These are phyloP conservation scores for Saprolegnia parasitica DNA, from an alignment of 352 stramenopile species.

Conservation along the genomic window DNA sequence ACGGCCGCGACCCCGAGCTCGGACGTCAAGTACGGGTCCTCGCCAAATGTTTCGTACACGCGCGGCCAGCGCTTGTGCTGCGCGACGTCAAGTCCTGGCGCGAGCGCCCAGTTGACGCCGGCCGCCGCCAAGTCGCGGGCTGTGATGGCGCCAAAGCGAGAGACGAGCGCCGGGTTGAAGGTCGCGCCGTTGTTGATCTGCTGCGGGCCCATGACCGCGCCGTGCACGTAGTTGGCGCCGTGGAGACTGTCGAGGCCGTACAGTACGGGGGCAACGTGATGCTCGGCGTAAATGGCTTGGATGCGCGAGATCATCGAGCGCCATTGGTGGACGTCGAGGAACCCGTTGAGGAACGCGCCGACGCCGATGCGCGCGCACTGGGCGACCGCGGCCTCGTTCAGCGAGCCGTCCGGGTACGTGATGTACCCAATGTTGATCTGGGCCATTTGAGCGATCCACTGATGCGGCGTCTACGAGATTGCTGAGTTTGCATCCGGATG, in stretches of 20 bases:
- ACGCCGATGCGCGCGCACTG: constrained; percentile 52
- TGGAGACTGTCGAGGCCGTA: constrained; percentile 73
- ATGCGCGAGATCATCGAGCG: constrained; percentile 43
- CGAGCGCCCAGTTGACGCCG: constrained; percentile 89
- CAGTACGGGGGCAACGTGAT: no score
- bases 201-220: constrained; percentile 59
- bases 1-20: constrained; percentile 76
- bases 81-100: constrained; percentile 83
- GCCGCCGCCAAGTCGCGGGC: constrained; percentile 78
- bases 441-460: constrained; percentile 80
- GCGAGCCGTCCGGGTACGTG: constrained; percentile 36
- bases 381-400: constrained; percentile 43
- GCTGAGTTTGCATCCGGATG: not conserved
- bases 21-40: constrained; percentile 82
- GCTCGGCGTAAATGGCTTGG: constrained; percentile 44
- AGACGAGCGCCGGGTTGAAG: constrained; percentile 70
- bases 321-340: constrained; percentile 52
- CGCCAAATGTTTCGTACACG: constrained; percentile 92
- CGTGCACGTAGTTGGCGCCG: constrained; percentile 59
- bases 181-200: constrained; percentile 71
- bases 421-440: constrained; percentile 83
- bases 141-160: constrained; percentile 63
- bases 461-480: constrained; percentile 40
- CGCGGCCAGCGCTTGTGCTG: constrained; percentile 85
- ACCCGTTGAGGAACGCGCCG: constrained; percentile 75